Evolutionary conservation across 805 yeast species (phyloP), one percentile per base, ranked within the genome.

Genomic region (Myxozyma monticola): DNA sequence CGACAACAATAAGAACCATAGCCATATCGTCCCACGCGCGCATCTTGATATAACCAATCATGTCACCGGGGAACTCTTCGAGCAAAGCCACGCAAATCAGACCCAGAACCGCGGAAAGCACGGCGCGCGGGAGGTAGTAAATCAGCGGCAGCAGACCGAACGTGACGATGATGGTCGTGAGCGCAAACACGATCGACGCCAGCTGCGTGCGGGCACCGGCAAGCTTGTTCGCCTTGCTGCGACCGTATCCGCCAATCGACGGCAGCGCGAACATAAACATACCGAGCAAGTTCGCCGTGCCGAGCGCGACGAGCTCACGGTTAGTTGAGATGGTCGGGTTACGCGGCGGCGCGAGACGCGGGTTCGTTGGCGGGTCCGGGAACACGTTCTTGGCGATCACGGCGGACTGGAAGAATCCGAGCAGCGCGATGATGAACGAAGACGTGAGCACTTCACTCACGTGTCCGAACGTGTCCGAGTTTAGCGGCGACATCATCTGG

Each of bases 221-320:
- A 44, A 88, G 71, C 1, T 90, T 85, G 69, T 91, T 91, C 51
- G 91, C 83, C 62, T 86, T 89, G 15, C 96, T 85, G 62, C 98
- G 77, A 1, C 96, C 98, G 64, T 90, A 91, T 0, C 98, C 98
- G 8, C 98, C 99, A 74, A 90, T 90, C 0, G 95, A 80, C 0
- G 99, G 97, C 14, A 91, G 71, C 0, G 89, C 85, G 28, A 77
- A 71, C 47, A 77, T 68, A 28, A 72, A 49, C 2, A 88, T 77
- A 0, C 83, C 82, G 0, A 76, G 68, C 1, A 88, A 52, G 60
- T 90, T 91, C 48, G 85, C 80, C 12, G 78, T 68, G 0, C 99
- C 98, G 26, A 91, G 71, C 0, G 97, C 97, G 3, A 93, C 90
- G 36, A 91, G 71, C 65, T 91, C 99, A 53, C 97, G 77, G 66